Percentiles rank a stretch among this genome's conserved stretches.
Conservation (phyloP, 1,284 basidiomycete species). For the Somion occarium region DNA sequence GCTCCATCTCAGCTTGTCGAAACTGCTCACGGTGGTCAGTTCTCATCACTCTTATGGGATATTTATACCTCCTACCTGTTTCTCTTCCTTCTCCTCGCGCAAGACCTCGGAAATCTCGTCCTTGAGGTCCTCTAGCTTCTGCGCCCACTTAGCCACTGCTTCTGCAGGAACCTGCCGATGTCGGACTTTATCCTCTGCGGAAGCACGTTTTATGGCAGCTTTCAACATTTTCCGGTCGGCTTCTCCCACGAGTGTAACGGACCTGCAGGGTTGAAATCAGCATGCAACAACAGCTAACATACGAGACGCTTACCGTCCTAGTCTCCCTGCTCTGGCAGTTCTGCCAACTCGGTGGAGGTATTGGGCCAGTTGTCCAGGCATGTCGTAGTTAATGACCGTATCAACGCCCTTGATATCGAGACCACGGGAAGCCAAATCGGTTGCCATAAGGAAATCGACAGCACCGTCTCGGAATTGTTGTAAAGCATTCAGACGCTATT, state of each 20-base stretch:
- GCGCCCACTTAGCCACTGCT: slow-evolving; percentile 66
- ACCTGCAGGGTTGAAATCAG: slow-evolving; percentile 41
- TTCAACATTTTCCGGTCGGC: slow-evolving; percentile 96
- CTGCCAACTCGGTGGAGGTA: slow-evolving; percentile 97
- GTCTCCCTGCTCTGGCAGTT: slow-evolving; percentile 91
- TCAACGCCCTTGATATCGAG: slow-evolving; percentile 98
- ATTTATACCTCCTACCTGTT: slow-evolving; percentile 54
- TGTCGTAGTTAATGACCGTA: slow-evolving; percentile 97
- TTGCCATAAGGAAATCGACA: slow-evolving; percentile 91
- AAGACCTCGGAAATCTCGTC: slow-evolving; percentile 80
- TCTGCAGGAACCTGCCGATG: slow-evolving; percentile 90
- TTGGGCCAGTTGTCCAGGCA: slow-evolving; percentile 90
- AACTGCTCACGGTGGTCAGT: slow-evolving; percentile 42
- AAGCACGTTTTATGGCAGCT: slow-evolving; percentile 87
- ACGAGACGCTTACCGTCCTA: slow-evolving; percentile 69
- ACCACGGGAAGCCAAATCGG: slow-evolving; percentile 92
- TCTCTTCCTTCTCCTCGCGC: slow-evolving; percentile 95
- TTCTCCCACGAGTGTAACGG: slow-evolving; percentile 95
- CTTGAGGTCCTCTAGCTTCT: slow-evolving; percentile 71
- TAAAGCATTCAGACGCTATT: slow-evolving; percentile 80
- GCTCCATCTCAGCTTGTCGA: slow-evolving; percentile 92
- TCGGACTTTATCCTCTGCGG: slow-evolving; percentile 77
- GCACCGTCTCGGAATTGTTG: slow-evolving; percentile 83
- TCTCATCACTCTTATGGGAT: slow-evolving; percentile 1
- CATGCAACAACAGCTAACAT: slow-evolving; percentile 11